Base-by-base conservation (phyloP, 106 monocot species). In the Acorus gramineus region DNA sequence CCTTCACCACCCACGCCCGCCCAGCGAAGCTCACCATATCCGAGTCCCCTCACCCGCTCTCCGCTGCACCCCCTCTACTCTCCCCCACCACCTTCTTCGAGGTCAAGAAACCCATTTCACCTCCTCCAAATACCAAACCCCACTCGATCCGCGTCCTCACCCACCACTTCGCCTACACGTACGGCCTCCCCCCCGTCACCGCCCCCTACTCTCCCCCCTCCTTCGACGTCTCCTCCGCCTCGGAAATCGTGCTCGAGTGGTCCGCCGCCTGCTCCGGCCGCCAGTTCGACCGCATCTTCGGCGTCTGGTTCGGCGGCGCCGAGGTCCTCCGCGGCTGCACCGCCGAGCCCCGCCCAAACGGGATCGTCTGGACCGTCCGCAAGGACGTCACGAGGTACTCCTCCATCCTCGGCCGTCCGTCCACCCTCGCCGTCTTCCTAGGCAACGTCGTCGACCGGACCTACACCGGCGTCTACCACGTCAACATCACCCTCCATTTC, bases 241-340 rank as follows among this genome's bases (percentile, higher is more conserved):
- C 87, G 56, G 69, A 61, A 66, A 71, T 79, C 56, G 79, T 89
- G 57, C 86, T 94, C 69, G 75, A 79, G 63, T 94, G 89, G 89
- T 62, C 71, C 64, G 93, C 93, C 67, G 14, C 78, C 67, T 89
- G 67, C 71, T 46, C 42, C 48, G 89, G 93, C 60, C 80, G 86
- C 46, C 93, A 94, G 79, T 94, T 89, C 81, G 93, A 89, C 71
- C 78, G 93, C 53, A 90, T 96, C 67, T 85, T 96, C 82, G 90
- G 90, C 68, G 58, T 90, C 60, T 94, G 93, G 90, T 73, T 83
- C 60, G 74, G 64, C 63, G 87, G 87, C 60, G 82, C 79, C 69
- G 93, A 94, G 81, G 61, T 94, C 70, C 85, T 96, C 67, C 87
- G 87, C 60, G 81, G 91, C 85, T 96, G 91, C 85, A 91, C 96